Conservation (phyloP, 345 rosid species). For the Boechera retrofracta region DNA sequence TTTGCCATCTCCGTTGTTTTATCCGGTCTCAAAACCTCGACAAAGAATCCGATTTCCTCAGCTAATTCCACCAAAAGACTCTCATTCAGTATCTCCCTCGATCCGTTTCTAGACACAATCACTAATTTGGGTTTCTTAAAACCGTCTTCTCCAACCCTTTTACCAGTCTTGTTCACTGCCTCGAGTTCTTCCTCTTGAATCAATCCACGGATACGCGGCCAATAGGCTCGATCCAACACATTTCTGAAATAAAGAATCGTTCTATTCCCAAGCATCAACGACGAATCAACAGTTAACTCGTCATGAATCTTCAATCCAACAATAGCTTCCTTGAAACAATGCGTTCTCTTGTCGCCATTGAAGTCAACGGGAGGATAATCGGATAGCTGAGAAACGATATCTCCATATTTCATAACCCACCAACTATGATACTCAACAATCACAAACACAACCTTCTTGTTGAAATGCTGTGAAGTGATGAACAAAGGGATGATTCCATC, state of each 20-base stretch:
- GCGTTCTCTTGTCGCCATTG: constrained; percentile 58
- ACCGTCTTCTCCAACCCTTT: neutral
- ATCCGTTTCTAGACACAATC: constrained; percentile 62
- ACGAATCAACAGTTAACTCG: constrained; percentile 64
- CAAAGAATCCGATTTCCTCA: constrained; percentile 60
- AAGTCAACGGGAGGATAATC: constrained; percentile 61
- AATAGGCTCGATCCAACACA: constrained; percentile 61
- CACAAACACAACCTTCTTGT: constrained; percentile 76
- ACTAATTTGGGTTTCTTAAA: constrained; percentile 61
- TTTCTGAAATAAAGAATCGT: constrained; percentile 64
- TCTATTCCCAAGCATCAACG: constrained; percentile 53
- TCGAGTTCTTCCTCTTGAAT: constrained; percentile 47
- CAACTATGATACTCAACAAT: constrained; percentile 71
- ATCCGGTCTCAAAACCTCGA: constrained; percentile 63
- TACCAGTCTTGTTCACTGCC: constrained; percentile 9
- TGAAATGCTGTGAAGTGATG: constrained; percentile 75
- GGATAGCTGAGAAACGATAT: constrained; percentile 63
- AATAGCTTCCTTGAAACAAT: constrained; percentile 78
- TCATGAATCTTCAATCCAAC: constrained; percentile 73
- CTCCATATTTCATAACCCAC: constrained; percentile 74
- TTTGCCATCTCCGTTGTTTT: constrained; percentile 66
- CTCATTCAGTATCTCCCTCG: constrained; percentile 66
- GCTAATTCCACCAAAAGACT: constrained; percentile 57
- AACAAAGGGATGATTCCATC: constrained; percentile 80
- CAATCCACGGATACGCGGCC: constrained; percentile 61